These are phyloP conservation scores for Melastoma candidum DNA, from an alignment of 441 rosid genomes.

Conservation along the genomic window DNA sequence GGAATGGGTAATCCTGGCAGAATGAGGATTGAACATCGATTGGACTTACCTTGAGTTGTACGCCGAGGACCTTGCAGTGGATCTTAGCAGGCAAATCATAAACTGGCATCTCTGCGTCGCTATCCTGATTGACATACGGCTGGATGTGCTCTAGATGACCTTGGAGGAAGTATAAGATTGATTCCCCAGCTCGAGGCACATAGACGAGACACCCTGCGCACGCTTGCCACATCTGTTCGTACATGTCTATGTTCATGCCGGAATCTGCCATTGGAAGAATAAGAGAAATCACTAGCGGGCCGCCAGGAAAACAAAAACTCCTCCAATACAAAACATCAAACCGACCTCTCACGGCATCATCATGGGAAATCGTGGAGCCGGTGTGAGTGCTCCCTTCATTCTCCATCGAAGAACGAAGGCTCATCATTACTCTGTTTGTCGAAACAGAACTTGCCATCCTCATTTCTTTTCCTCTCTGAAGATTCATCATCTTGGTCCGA, in stretches of 20 bases:
- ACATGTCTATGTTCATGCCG: conserved; percentile 7
- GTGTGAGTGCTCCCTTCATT: too few species aligned
- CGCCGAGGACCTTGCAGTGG: conserved; percentile 35
- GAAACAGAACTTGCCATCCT: too few species aligned
- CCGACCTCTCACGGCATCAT: too few species aligned
- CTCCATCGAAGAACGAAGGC: too few species aligned
- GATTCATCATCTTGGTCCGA: too few species aligned
- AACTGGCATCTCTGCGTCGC: conserved; percentile 31
- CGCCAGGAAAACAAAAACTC: too few species aligned
- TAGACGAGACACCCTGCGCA: conserved; percentile 41
- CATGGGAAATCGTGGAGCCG: too few species aligned
- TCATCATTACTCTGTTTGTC: too few species aligned
- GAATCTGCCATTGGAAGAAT: too few species aligned
- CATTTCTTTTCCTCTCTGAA: too few species aligned
- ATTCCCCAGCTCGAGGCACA: conserved; percentile 35
- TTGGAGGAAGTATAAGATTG: conserved; percentile 45
- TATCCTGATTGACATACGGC: conserved; percentile 24
- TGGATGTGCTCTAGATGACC: conserved; percentile 60
- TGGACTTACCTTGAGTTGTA: conserved; percentile 29
- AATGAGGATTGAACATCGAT: background rate
- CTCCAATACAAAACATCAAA: too few species aligned
- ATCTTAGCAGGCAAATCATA: conserved; percentile 40
- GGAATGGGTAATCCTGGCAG: background rate
- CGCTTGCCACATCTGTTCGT: conserved; percentile 35
- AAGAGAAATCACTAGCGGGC: too few species aligned